Base-by-base conservation (phyloP, 768 basidiomycete genomes). In the Naganishia kalamii region DNA sequence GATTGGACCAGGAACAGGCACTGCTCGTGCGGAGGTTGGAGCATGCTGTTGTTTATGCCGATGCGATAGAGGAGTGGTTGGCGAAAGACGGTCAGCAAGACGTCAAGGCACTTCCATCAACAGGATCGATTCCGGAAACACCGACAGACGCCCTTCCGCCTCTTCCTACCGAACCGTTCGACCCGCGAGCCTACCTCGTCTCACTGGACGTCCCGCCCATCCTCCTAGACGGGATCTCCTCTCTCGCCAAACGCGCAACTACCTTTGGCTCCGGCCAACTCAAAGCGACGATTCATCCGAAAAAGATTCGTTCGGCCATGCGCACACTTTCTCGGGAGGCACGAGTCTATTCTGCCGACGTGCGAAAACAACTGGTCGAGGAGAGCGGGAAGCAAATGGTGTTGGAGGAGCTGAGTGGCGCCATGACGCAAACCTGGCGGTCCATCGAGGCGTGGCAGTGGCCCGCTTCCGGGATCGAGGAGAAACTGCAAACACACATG, bases 361-460 rank as follows among this genome's bases (percentile, higher is more conserved):
- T 62, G 2, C 61, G 61, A 7, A 48, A 62, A 50, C 46, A 62
- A 35, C 47, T 62, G 19, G 33, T 32, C 44, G 61, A 62, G 61
- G 61, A 62, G 23, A 50, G 46, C n/a, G 7, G 29, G 10, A 62
- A 62, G 19, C 12, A 29, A 21, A 62, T 62, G 61, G 61, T 48
- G 0, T 35, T 62, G 8, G 46, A 62, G 8, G 61, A 62, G 33
- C 61, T 62, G 11, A 46, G 25, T 35, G 44, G 44, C 17, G 47
- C 61, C 0, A 35, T 62, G 27, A 62, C 61, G 10, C 47, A 23
- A n/a, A 62, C 27, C 1, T 40, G 44, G 44, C 12, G 44, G 1
- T n/a, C 44, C 46, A 33, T 62, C 11, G 44, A 12, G 23, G 19
- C 23, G 23, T 62, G 61, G 61, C 44, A 62, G 2, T 62, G 61